A percentile compares a stretch with the other conserved stretches of the same genome.
These are phyloP conservation scores for Coemansia sp. DNA, from an alignment of 192 early-diverging fungal species.

Conservation along the genomic window DNA sequence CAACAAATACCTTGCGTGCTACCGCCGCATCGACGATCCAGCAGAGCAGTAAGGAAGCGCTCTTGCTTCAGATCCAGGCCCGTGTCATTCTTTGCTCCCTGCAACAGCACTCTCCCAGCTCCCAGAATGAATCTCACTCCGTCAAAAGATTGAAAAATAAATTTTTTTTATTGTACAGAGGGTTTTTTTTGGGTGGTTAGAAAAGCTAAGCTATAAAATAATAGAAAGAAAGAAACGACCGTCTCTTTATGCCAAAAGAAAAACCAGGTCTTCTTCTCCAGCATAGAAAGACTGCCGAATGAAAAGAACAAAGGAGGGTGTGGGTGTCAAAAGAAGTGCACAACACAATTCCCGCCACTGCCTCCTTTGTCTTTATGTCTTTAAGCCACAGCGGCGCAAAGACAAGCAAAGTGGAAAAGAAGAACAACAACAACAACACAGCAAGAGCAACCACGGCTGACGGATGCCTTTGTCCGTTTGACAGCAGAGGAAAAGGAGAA, in stretches of 20 bases:
- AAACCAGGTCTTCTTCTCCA: not conserved
- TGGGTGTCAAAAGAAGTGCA: not conserved
- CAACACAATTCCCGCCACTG: too few species aligned
- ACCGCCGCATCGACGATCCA: slow-evolving; percentile 69
- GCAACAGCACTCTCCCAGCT: not conserved
- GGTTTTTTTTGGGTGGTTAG: slow-evolving; percentile 21
- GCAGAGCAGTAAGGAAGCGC: not conserved
- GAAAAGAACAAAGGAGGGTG: not conserved
- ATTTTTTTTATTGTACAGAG: slow-evolving; percentile 37
- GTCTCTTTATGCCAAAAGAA: not conserved
- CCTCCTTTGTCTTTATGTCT: too few species aligned
- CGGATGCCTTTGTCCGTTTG: too few species aligned
- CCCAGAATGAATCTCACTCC: not conserved
- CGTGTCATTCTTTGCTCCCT: not conserved
- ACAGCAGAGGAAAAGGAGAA: too few species aligned
- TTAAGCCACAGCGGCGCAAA: too few species aligned
- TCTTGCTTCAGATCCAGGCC: not conserved
- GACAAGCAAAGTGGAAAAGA: not conserved
- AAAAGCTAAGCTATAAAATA: not conserved
- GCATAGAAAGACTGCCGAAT: not conserved
- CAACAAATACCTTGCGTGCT: slow-evolving; percentile 89
- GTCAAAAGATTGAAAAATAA: not conserved
- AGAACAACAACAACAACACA: not conserved
- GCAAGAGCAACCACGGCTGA: not conserved
- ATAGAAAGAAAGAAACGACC: not conserved